A percentile compares a stretch with the other conserved stretches of the same genome.
Evolutionary conservation across 2,329 filamentous ascomycete genomes (phyloP).

Genomic region (Aureobasidium sp.): DNA sequence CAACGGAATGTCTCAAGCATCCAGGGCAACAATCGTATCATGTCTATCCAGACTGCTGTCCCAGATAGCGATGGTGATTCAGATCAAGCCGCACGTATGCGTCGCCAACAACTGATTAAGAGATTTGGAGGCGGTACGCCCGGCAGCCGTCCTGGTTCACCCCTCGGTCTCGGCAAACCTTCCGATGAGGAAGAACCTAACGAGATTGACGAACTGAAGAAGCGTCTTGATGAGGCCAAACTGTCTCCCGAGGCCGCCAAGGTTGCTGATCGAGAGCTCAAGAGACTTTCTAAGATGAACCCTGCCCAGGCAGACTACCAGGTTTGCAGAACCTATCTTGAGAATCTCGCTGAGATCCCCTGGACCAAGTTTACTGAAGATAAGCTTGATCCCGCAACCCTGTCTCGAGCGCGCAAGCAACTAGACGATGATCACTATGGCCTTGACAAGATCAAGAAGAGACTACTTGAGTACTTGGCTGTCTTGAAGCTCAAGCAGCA

Average conservation of each 20-base stretch:
- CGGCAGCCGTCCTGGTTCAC: conserved; percentile 12
- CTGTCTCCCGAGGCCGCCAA: conserved; percentile 79
- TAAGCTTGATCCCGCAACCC: conserved; percentile 69
- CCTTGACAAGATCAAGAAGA: conserved; percentile 93
- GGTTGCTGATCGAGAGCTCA: conserved; percentile 82
- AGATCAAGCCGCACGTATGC: conserved; percentile 29
- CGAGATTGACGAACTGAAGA: conserved; percentile 85
- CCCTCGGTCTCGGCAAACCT: conserved; percentile 36
- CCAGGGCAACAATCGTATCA: conserved; percentile 80
- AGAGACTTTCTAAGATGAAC: conserved; percentile 87
- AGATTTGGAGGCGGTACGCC: conserved; percentile 19
- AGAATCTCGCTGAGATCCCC: conserved; percentile 87
- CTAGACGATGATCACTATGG: conserved; percentile 96
- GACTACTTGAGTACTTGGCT: conserved; percentile 87
- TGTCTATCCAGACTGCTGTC: conserved; percentile 59
- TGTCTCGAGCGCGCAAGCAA: conserved; percentile 74
- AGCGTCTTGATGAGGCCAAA: conserved; percentile 72
- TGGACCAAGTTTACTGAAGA: conserved; percentile 83
- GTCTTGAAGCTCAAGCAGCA: conserved; percentile 93
- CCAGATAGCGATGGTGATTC: conserved; percentile 22
- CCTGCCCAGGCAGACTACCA: conserved; percentile 94
- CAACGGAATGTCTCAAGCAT: conserved; percentile 74
- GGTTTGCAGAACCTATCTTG: conserved; percentile 85
- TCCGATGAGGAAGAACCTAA: conserved; percentile 72
- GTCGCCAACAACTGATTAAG: conserved; percentile 33